Conservation (phyloP, 805 yeast genomes). For the Hanseniaspora meyeri region DNA sequence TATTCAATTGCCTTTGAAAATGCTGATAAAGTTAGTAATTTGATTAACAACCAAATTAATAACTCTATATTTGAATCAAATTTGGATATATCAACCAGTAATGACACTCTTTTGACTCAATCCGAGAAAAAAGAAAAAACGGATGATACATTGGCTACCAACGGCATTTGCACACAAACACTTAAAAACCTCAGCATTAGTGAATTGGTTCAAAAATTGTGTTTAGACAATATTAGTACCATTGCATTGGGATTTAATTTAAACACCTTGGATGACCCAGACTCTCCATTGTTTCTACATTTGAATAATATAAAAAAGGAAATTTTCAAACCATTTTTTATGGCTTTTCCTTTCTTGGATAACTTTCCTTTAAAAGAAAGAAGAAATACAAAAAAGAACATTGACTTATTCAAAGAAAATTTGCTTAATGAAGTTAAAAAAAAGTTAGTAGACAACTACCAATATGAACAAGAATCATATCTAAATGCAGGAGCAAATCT, state of each 20-base stretch:
- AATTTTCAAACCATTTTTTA: slow-evolving; percentile 42
- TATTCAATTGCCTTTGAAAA: slow-evolving; percentile 30
- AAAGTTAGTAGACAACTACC: slow-evolving; percentile 24
- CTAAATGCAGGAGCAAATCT: slow-evolving; percentile 31
- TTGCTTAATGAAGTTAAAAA: slow-evolving; percentile 29
- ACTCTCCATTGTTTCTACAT: slow-evolving; percentile 29
- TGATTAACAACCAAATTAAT: slow-evolving; percentile 19
- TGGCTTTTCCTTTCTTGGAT: slow-evolving; percentile 47
- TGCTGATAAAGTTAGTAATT: slow-evolving; percentile 26
- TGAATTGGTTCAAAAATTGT: slow-evolving; percentile 36
- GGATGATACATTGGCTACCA: neutral
- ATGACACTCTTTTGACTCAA: neutral
- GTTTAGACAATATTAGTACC: slow-evolving; percentile 40
- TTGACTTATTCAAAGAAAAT: slow-evolving; percentile 31
- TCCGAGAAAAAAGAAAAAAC: neutral
- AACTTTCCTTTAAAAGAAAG: slow-evolving; percentile 38
- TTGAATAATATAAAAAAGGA: slow-evolving; percentile 38
- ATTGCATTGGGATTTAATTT: slow-evolving; percentile 41
- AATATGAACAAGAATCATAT: slow-evolving; percentile 27
- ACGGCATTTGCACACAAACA: neutral
- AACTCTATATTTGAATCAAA: neutral
- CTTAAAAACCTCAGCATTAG: slow-evolving; percentile 22
- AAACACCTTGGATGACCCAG: slow-evolving; percentile 27
- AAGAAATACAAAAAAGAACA: slow-evolving; percentile 33
- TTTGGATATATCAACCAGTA: neutral